Evolutionary conservation across 495 filamentous ascomycete genomes (phyloP).

Genomic region (Peziza echinospora): DNA sequence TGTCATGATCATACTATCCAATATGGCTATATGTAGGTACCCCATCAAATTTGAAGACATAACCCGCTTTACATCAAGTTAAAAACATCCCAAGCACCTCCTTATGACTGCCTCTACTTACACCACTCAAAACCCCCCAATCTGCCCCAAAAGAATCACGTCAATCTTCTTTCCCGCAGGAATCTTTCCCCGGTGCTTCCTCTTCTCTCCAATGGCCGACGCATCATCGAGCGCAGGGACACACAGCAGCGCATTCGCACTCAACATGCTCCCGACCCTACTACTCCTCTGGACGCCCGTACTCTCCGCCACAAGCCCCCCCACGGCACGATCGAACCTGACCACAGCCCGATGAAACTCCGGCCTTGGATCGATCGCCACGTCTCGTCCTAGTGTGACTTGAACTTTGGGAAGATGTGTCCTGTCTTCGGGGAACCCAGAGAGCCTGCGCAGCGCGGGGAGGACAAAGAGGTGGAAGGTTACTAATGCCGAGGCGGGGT

Average conservation of each 20-base stretch:
- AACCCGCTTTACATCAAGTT: no score
- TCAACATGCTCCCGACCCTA: slow-evolving; percentile 63
- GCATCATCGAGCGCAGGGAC: slow-evolving; percentile 27
- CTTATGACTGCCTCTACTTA: neutral
- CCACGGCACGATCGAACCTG: slow-evolving; percentile 28
- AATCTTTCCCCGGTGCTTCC: slow-evolving; percentile 32
- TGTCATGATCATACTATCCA: no score
- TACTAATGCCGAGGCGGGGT: slow-evolving; percentile 80
- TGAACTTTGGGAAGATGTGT: slow-evolving; percentile 38
- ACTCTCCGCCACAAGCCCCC: slow-evolving; percentile 51
- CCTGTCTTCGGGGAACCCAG: slow-evolving; percentile 30
- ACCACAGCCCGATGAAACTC: slow-evolving; percentile 76
- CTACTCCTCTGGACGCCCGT: slow-evolving; percentile 84
- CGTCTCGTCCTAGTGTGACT: slow-evolving; percentile 48
- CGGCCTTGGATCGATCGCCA: slow-evolving; percentile 49
- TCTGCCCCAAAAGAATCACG: slow-evolving; percentile 15
- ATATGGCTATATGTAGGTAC: no score
- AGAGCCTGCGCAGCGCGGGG: slow-evolving; percentile 55
- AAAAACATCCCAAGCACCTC: neutral
- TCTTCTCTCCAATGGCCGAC: slow-evolving; percentile 24
- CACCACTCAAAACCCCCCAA: neutral
- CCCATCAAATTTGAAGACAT: no score
- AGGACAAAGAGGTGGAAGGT: slow-evolving; percentile 88
- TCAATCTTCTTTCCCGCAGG: slow-evolving; percentile 12
- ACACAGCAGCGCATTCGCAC: slow-evolving; percentile 68